These are phyloP conservation scores for Colletotrichum tropicicola DNA, from an alignment of 2,329 filamentous ascomycete genomes.

Conservation along the genomic window DNA sequence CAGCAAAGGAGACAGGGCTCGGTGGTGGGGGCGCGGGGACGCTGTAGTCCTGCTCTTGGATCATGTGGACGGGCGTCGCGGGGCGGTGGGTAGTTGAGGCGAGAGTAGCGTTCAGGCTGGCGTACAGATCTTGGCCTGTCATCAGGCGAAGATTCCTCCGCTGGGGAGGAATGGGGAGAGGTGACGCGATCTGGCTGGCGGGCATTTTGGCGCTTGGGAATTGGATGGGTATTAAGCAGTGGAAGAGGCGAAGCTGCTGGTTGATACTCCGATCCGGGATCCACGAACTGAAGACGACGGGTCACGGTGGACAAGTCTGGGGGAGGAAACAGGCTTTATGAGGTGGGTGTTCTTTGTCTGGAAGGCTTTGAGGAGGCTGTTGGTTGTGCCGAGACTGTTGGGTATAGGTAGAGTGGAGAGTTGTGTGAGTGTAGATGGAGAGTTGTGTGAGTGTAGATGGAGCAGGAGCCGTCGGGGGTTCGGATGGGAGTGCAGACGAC, in stretches of 20 bases:
- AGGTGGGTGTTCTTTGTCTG: conserved; percentile 3
- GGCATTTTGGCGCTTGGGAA: conserved; percentile 47
- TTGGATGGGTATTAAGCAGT: not conserved
- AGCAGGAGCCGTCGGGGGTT: not conserved
- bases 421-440: not conserved
- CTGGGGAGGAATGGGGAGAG: conserved; percentile 56
- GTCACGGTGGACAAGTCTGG: not conserved
- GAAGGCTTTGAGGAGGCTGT: not conserved
- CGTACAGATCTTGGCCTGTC: conserved; percentile 61
- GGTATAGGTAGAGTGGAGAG: not conserved
- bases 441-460: not conserved
- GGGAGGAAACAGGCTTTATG: not conserved
- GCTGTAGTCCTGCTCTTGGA: conserved; percentile 67
- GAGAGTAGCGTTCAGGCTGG: conserved; percentile 62
- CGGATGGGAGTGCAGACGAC: conserved; percentile 12
- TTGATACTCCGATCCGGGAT: not conserved
- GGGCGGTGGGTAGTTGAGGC: conserved; percentile 53
- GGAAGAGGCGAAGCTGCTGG: not conserved
- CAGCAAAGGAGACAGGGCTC: conserved; percentile 69
- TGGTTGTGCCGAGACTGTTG: conserved; percentile 1
- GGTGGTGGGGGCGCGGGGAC: conserved; percentile 73
- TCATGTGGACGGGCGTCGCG: conserved; percentile 57
- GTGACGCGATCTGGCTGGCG: conserved; percentile 51
- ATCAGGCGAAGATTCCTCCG: conserved; percentile 55
- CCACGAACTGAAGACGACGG: conserved; percentile 6